Base-by-base conservation (phyloP, 2,329 filamentous ascomycete species). In the Talaromyces sp. region DNA sequence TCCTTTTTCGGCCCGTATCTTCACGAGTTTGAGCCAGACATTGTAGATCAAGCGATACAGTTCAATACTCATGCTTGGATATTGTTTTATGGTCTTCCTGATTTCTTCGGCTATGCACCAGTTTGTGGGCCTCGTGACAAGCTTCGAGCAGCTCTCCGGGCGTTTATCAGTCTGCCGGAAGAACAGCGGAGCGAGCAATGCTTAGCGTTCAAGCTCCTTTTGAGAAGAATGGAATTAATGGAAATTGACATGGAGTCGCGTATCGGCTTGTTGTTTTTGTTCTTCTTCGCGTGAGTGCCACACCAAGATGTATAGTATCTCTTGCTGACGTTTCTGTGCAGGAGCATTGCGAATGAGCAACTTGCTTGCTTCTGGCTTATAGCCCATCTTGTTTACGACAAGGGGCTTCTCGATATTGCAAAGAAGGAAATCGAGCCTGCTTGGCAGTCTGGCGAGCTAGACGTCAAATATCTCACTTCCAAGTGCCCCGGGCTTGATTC, bases 1-100 rank as follows among this genome's bases (percentile, higher is more conserved):
- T 28, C 36, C 31, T 16, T 56, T 5, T 56, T 56, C 44, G 54
- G 54, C 9, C 54, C 54, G 7, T 56, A 56, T 28, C 54, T 56
- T 56, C 54, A 56, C 34, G 34, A 56, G 7, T 18, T 56, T 56
- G 54, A 56, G 23, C 54, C 54, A 27, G 33, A 56, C 12, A 56
- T 56, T 56, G 54, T 56, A 56, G 33, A 56, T 12, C 54, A 56
- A 8, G 33, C 31, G 9, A 44, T 56, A 34, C 16, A 56, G 23
- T 56, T 56, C 34, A 56, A 56, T 56, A 16, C 33, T 10, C 33
- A 56, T 42, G 54, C 54, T 31, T 56, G 54, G 54, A 56, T 56
- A 56, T 44, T 56, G 36, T 56, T 56, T 9, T 56, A 56, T 56
- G 54, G 54, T 10, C 54, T 56, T 18, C 34, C 54, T 14, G 31